Conservation (phyloP, 140 eudicot species). For the Anethum foeniculum region DNA sequence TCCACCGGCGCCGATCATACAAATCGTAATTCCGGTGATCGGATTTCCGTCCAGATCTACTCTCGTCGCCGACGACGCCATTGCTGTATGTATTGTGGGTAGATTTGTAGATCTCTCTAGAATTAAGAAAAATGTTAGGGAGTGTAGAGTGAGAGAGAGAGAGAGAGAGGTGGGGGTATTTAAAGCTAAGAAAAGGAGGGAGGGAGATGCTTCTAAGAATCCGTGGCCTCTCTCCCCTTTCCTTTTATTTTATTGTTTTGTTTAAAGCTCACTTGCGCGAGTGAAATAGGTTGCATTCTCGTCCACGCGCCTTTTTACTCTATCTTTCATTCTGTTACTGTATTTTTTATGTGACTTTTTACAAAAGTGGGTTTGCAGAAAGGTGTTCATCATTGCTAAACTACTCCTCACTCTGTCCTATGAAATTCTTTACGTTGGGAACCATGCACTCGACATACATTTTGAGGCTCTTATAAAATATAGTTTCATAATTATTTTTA, state of each 20-base stretch:
- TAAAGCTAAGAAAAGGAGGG: conserved; percentile 12
- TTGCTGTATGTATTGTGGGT: conserved; percentile 5
- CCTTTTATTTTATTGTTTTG: background rate
- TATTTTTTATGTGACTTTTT: background rate
- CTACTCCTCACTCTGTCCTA: no score
- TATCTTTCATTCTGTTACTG: background rate
- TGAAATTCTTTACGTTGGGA: no score
- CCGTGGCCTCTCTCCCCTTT: background rate
- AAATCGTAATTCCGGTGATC: conserved; percentile 74
- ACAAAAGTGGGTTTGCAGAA: no score
- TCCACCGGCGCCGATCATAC: conserved; percentile 99
- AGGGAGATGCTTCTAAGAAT: conserved; percentile 5
- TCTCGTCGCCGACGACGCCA: conserved; percentile 54
- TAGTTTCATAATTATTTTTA: no score
- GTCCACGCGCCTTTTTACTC: background rate
- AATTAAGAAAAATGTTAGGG: background rate
- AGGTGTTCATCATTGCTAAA: background rate
- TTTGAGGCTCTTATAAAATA: no score
- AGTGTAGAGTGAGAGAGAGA: background rate
- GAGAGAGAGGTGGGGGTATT: background rate
- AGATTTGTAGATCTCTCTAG: background rate
- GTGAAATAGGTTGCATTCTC: background rate
- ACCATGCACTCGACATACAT: no score
- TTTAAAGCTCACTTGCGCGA: background rate
- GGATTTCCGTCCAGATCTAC: conserved; percentile 93